Evolutionary conservation across 768 basidiomycete genomes (phyloP), one percentile per base, ranked within the genome.

Genomic region (Mrakia hoshinonis): DNA sequence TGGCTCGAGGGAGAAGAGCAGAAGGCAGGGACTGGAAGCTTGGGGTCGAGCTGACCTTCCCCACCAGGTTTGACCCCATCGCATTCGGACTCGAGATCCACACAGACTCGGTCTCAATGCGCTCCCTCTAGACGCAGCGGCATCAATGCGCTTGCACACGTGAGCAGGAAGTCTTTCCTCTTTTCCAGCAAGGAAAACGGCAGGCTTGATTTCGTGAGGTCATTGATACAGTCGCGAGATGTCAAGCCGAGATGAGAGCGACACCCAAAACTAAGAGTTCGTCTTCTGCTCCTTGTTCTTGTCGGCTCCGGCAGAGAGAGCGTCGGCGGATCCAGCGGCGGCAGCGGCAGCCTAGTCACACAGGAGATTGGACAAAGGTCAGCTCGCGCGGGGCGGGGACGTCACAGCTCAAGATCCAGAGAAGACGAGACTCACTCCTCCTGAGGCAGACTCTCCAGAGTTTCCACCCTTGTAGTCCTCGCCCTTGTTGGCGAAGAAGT

Each of bases 401-500:
- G 34, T 43, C 4, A 34, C 5, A 10, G 31, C 15, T 9, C 13
- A 60, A 26, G 31, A 10, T 18, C 10, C n/a, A 60, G 12, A 38
- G 43, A 29, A 31, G 36, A 63, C 24, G 51, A 67, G 38, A 68
- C 58, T 47, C 55, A 55, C 58, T 20, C 55, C 64, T 34, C 43
- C 43, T 20, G 64, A 51, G 3, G 39, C 39, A 29, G 24, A 24
- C 15, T n/a, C 43, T 26, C 24, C 24, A 20, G 43, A 46, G n/a
- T 55, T 36, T 18, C 38, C 51, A 18, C 51, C 51, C 34, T 68
- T 24, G 55, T 68, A 68, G 67, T 68, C 55, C 43, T 68, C 67
- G 11, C 67, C 67, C 67, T 68, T 68, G 52, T 39, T 43, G 18
- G 67, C 67, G 11, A 68, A 68, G 55, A 68, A 68, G 26, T 68